Evolutionary conservation across 495 filamentous ascomycete genomes (phyloP), one percentile per base, ranked within the genome.

Genomic region (Aspergillus homomorphus): DNA sequence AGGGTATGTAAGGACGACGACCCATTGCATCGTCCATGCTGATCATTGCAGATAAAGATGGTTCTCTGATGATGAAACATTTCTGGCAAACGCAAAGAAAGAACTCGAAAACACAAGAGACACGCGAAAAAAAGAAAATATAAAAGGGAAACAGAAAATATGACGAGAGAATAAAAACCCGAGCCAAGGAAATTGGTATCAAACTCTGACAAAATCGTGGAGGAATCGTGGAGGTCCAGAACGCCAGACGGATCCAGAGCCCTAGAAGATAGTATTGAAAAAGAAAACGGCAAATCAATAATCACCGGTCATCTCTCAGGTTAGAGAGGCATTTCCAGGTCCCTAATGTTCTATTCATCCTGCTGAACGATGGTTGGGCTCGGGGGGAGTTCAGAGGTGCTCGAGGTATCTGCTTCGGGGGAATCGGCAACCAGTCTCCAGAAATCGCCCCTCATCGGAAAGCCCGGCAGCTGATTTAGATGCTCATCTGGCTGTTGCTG

Each of bases 281-380:
- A 44, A 18, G 21, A 57, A 42, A 60, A 44, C 12, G 21, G 33
- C 33, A 9, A 38, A 38, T 5, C 33, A 2, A 38, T 14, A 38
- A 12, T 12, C 33, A 38, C 12, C 33, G 15, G 33, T 38, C 33
- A 38, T 38, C 33, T 38, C 8, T 7, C 33, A 38, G 33, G 26
- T 4, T 28, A 9, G 4, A 4, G 26, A 28, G 26, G 33, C 12
- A 38, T 38, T 14, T 38, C 33, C 33, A 38, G 33, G 33, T 38
- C 33, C 5, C 15, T 14, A 12, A 12, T 38, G 6, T 38, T 38
- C 33, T 38, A 5, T n/a, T 6, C 2, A 38, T 38, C 12, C 15
- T 12, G 19, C 45, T 52, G 62, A 49, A 62, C 56, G 9, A 64
- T 20, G 0, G 21, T 22, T 14, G 53, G 50, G 22, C 60, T 59